phyloP scores from a whole-genome alignment of 169 alveolate species.

The Eimeria sp. region DNA sequence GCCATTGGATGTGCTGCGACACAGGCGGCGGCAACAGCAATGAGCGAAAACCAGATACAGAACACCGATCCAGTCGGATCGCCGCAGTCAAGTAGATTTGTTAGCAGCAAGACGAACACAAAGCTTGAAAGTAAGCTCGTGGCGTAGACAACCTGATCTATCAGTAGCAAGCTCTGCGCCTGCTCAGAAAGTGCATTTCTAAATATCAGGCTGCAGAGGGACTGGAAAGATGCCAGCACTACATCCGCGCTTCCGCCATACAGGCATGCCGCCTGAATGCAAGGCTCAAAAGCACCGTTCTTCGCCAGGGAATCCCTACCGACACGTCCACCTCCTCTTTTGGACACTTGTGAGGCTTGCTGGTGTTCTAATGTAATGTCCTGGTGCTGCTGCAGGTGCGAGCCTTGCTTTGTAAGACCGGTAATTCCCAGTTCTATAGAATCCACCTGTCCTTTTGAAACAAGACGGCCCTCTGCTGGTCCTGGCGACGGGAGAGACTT shows the following conservation, averaged over 20 bases:
- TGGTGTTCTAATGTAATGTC: background rate
- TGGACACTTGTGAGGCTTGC: constrained; percentile 5
- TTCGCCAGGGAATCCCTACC: background rate
- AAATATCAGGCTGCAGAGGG: constrained; percentile 40
- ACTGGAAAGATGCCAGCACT: constrained; percentile 49
- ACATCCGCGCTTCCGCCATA: constrained; percentile 38
- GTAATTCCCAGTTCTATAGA: constrained; percentile 16
- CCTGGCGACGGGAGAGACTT: constrained; percentile 33
- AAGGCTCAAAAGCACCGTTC: constrained; percentile 15
- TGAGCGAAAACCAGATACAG: constrained; percentile 59
- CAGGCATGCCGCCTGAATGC: constrained; percentile 67
- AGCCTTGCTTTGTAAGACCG: constrained; percentile 41
- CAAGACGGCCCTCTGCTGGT: background rate
- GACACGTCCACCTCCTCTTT: constrained; percentile 8
- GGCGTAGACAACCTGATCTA: constrained; percentile 58
- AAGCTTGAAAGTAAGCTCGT: constrained; percentile 36
- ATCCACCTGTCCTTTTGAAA: constrained; percentile 12
- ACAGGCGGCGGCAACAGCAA: constrained; percentile 44
- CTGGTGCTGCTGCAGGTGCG: background rate
- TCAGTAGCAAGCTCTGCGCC: constrained; percentile 48
- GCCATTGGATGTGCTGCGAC: constrained; percentile 45
- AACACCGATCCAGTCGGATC: constrained; percentile 31
- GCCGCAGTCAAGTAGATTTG: constrained; percentile 30
- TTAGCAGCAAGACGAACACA: constrained; percentile 33
- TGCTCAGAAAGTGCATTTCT: constrained; percentile 30